Evolutionary conservation across 352 stramenopile species (phyloP), one percentile per base, ranked within the genome.

Genomic region (Globisporangium alternatum): DNA sequence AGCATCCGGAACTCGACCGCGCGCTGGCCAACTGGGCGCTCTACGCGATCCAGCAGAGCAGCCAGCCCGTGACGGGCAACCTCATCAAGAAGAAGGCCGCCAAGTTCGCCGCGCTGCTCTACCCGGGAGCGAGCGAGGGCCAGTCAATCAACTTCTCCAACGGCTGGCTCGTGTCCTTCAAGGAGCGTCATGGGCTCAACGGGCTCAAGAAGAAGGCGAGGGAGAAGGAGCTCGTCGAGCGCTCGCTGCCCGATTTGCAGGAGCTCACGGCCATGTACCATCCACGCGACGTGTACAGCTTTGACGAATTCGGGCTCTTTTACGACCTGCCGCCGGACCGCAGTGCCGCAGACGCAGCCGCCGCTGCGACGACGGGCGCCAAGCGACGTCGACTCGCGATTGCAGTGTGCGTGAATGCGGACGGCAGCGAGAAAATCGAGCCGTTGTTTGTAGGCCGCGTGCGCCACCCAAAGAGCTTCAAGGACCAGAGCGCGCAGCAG

Each of bases 111-210:
- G 65, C 76, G 56, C 69, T 87, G 65, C 62, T 79, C 37, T 47
- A 64, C 19, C 48, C 57, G 6, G 15, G 37, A 22, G 37, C 22
- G 4, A 22, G 35, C 21, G 54, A 51, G 9, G 35, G 39, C 1
- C 45, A 41, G 13, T 41, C 35, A 41, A 41, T 54, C 57, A 62
- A 81, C 49, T 89, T 84, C 68, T 89, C 80, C 22, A 86, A 78
- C 57, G 77, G 80, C 12, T 89, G 77, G 77, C 74, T 86, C 64
- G 71, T 60, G 37, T 76, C 74, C 58, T 86, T 87, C 62, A 70
- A 83, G 63, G 80, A 75, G 31, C 72, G 76, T 37, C 77, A 89
- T 37, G 66, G 60, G 19, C 31, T 66, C 43, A 56, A 45, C 10
- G 41, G 41, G 6, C 41, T 53, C 17, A 21, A 30, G 8, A 62